These are phyloP conservation scores for Aspergillus steynii DNA, from an alignment of 495 filamentous ascomycete genomes.

Conservation along the genomic window DNA sequence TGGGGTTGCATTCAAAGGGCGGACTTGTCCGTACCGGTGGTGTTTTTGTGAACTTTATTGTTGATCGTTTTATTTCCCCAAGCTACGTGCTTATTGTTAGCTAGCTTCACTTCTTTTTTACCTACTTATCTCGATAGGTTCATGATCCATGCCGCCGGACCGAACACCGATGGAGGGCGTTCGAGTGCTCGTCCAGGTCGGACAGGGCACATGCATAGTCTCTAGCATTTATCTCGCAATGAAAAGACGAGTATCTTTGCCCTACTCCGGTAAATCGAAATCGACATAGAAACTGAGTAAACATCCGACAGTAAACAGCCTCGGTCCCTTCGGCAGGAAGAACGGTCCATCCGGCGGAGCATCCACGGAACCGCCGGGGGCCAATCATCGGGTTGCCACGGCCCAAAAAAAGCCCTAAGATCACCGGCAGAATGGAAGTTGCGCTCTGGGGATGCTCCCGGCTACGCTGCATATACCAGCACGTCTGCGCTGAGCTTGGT, in stretches of 20 bases:
- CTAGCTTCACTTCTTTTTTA: constrained; percentile 5
- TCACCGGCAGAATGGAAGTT: constrained; percentile 18
- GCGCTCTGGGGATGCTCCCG: constrained; percentile 29
- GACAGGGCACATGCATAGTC: neutral
- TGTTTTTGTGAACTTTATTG: constrained; percentile 10
- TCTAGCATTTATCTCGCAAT: neutral
- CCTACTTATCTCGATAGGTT: neutral
- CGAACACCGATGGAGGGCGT: neutral
- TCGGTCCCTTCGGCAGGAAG: constrained; percentile 11
- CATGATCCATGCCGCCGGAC: neutral
- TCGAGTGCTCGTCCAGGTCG: neutral
- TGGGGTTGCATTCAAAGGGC: constrained; percentile 18
- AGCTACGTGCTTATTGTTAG: constrained; percentile 1
- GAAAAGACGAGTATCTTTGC: neutral
- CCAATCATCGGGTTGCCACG: constrained; percentile 12
- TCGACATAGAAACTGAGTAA: too few relatives aligned
- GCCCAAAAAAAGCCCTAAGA: constrained; percentile 1
- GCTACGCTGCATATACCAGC: constrained; percentile 49
- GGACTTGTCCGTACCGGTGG: constrained; percentile 20
- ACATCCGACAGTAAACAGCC: constrained; percentile 2
- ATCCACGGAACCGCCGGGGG: neutral
- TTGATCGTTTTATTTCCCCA: neutral
- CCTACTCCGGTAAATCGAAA: too few relatives aligned
- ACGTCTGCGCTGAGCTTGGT: constrained; percentile 13
- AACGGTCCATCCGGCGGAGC: constrained; percentile 16